phyloP scores from a whole-genome alignment of 495 filamentous ascomycete genomes.

The Tetracladium marchalianum region DNA sequence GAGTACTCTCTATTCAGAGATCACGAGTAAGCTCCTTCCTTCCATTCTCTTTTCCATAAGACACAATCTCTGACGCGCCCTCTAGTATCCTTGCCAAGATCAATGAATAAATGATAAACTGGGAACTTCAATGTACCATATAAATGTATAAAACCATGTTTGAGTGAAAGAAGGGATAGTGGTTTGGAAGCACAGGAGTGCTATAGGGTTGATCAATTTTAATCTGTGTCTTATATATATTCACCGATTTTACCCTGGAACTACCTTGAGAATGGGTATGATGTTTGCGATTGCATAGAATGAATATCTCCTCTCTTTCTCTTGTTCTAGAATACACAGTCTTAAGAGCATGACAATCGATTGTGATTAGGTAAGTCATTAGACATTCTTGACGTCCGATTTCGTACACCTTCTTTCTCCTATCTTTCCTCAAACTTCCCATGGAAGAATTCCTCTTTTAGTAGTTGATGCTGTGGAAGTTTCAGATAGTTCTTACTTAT shows the following conservation, averaged over 20 bases:
- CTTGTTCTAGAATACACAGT: conserved; percentile 1
- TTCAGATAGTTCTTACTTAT: too few relatives aligned
- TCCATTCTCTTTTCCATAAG: not conserved
- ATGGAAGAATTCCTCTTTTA: too few relatives aligned
- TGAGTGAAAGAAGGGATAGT: conserved; percentile 6
- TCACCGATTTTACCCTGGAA: not conserved
- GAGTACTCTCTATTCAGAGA: conserved; percentile 95
- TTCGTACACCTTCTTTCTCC: too few relatives aligned
- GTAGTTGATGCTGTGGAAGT: conserved; percentile 12
- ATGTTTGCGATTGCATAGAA: conserved; percentile 3
- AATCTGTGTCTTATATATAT: not conserved
- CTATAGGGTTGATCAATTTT: not conserved
- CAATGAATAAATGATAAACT: conserved; percentile 48
- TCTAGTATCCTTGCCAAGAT: conserved; percentile 78
- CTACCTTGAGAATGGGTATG: not conserved
- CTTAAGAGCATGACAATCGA: too few relatives aligned
- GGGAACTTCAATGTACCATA: conserved; percentile 15
- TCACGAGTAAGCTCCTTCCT: conserved; percentile 55
- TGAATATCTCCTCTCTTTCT: conserved; percentile 12
- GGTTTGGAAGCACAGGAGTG: not conserved
- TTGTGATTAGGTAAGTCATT: too few relatives aligned
- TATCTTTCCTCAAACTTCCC: too few relatives aligned
- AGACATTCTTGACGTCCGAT: too few relatives aligned
- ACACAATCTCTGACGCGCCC: not conserved
- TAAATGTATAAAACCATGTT: conserved; percentile 10